phyloP scores from a whole-genome alignment of 495 filamentous ascomycete genomes.

The Saxophila tyrrhenica region DNA sequence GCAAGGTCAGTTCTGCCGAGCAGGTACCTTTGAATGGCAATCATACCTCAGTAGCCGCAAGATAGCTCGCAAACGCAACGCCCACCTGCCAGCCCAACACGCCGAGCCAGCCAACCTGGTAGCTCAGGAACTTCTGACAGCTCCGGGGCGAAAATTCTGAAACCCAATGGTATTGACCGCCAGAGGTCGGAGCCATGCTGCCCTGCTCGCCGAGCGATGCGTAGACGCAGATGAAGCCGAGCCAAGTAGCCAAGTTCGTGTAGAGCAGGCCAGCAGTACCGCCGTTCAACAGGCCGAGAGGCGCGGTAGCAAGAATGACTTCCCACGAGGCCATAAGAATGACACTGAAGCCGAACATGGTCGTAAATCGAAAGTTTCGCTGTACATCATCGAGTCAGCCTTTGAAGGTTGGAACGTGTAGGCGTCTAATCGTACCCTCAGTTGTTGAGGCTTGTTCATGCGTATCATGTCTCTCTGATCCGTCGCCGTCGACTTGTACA shows the following conservation, averaged over 20 bases:
- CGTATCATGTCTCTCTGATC: not conserved
- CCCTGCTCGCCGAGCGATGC: constrained; percentile 4
- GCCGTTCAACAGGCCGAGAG: constrained; percentile 8
- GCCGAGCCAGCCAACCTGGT: constrained; percentile 6
- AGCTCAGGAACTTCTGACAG: constrained; percentile 12
- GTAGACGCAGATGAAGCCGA: constrained; percentile 12
- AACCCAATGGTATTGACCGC: constrained; percentile 12
- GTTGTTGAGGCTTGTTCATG: constrained; percentile 1
- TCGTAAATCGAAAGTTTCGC: constrained; percentile 9
- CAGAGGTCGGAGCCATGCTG: constrained; percentile 10
- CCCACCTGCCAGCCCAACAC: constrained; percentile 5
- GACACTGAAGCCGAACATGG: constrained; percentile 14
- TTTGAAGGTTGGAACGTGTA: not conserved
- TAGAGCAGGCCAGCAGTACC: constrained; percentile 14
- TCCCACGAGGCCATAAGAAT: constrained; percentile 17
- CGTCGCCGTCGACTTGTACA: not conserved
- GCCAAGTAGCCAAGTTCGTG: constrained; percentile 4
- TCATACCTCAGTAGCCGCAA: constrained; percentile 21
- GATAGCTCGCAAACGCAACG: constrained; percentile 20
- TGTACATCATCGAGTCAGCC: not conserved
- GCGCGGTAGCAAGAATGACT: not conserved
- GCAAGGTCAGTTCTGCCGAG: not conserved
- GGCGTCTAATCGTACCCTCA: not conserved
- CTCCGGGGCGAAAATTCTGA: constrained; percentile 7
- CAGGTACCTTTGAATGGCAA: not conserved